phyloP scores from a whole-genome alignment of 805 yeast genomes.

The Myxozyma neglecta region DNA sequence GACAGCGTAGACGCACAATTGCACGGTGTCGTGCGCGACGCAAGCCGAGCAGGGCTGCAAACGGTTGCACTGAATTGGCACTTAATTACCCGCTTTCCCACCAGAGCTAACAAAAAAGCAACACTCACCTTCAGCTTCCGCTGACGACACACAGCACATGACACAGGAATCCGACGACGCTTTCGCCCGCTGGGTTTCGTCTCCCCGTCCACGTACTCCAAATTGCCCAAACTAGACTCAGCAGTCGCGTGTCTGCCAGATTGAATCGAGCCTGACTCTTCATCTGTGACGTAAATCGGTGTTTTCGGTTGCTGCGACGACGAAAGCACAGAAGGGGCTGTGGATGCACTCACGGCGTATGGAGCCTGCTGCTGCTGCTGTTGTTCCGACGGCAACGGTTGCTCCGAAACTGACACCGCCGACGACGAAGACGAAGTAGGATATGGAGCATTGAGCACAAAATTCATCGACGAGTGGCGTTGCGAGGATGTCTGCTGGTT shows the following conservation, averaged over 20 bases:
- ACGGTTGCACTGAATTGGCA: conserved; percentile 22
- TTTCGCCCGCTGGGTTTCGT: conserved; percentile 9
- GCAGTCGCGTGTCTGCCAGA: too few species aligned
- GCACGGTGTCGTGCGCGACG: conserved; percentile 22
- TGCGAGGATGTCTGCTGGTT: too few species aligned
- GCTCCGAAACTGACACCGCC: neutral
- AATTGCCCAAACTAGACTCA: neutral
- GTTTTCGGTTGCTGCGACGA: neutral
- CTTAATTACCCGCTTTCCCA: neutral
- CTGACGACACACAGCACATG: conserved; percentile 33
- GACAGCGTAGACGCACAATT: conserved; percentile 27
- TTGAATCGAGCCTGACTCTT: neutral
- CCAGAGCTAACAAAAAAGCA: neutral
- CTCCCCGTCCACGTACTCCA: neutral
- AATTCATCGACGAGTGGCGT: too few species aligned
- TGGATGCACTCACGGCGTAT: neutral
- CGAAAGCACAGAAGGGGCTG: neutral
- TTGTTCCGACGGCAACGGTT: neutral
- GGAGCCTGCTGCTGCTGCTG: neutral
- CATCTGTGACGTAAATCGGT: neutral
- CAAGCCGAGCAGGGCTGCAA: conserved; percentile 31
- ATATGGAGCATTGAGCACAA: too few species aligned
- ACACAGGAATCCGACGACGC: conserved; percentile 30
- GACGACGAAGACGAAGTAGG: too few species aligned
- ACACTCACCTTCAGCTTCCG: conserved; percentile 30